Conservation (phyloP, 805 yeast species). For the Isabelozyma heimii region DNA sequence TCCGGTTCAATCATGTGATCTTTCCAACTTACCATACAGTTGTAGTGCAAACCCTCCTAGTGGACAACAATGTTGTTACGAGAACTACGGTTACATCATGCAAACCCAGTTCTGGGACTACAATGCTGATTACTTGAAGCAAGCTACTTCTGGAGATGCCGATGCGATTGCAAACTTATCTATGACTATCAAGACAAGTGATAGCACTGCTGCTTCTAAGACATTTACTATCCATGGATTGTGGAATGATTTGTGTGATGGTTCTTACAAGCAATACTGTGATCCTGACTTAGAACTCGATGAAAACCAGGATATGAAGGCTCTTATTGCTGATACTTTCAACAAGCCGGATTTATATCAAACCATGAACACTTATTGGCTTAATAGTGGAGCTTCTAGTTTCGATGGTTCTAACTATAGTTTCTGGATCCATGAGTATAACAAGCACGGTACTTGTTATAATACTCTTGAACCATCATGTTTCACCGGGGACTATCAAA, state of each 20-base stretch:
- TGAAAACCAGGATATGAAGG: slow-evolving; percentile 44
- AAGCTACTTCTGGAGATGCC: slow-evolving; percentile 1
- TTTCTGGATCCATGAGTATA: slow-evolving; percentile 89
- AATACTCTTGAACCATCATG: slow-evolving; percentile 74
- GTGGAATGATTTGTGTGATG: slow-evolving; percentile 89
- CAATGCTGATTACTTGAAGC: slow-evolving; percentile 37
- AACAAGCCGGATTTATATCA: slow-evolving; percentile 52
- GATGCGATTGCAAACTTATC: not conserved
- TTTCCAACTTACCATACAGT: not conserved
- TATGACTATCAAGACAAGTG: not conserved
- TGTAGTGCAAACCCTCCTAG: slow-evolving; percentile 10
- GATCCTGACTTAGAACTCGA: slow-evolving; percentile 54
- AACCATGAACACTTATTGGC: slow-evolving; percentile 67
- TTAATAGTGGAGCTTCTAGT: slow-evolving; percentile 40
- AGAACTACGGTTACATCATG: slow-evolving; percentile 76
- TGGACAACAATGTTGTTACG: slow-evolving; percentile 67
- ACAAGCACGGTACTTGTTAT: slow-evolving; percentile 93
- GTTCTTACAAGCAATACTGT: slow-evolving; percentile 79
- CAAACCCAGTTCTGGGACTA: slow-evolving; percentile 95
- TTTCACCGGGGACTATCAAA: slow-evolving; percentile 40
- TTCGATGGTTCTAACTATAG: slow-evolving; percentile 59
- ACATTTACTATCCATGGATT: slow-evolving; percentile 80
- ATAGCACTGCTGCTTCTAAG: slow-evolving; percentile 42
- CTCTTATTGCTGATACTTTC: slow-evolving; percentile 29
- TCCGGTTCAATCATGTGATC: not conserved